Evolutionary conservation across 2,329 filamentous ascomycete genomes (phyloP), one percentile per base, ranked within the genome.

Genomic region (Aplosporella prunicola): DNA sequence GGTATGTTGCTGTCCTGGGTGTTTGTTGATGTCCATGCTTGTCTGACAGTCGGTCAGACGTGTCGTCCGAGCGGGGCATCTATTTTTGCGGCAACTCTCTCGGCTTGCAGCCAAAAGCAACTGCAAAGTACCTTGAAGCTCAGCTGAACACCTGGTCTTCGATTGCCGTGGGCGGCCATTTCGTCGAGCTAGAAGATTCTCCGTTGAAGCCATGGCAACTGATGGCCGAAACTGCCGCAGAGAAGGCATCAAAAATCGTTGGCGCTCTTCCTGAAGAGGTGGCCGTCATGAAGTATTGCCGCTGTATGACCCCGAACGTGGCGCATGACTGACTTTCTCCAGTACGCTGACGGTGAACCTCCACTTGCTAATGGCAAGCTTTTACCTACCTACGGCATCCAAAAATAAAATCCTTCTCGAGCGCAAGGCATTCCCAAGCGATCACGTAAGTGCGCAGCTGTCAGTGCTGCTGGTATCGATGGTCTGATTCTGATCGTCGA

Each of bases 1-100:
- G 36, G 28, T 39, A 26, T 11, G 30, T 13, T 11, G 4, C 23
- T 9, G 9, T 25, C 23, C 23, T 9, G 9, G n/a, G n/a, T n/a
- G n/a, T n/a, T n/a, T n/a, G n/a, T n/a, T n/a, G n/a, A n/a, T n/a
- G n/a, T n/a, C n/a, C n/a, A n/a, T n/a, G n/a, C n/a, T n/a, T n/a
- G n/a, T n/a, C n/a, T n/a, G 23, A 25, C 23, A 25, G 23, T n/a
- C 9, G 9, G 5, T 8, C 9, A 37, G 32, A 28, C 13, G 13
- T 37, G 14, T 36, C 32, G 11, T 20, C 32, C 23, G 28, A 29
- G 17, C 26, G 30, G n/a, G 16, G 27, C 37, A 41, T 43, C 17
- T 44, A 44, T 23, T 44, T 44, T 26, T 44, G 42, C 24, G 42
- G 42, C 25, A 44, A 44, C 28, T 44, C 42, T 13, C 40, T 44